Evolutionary conservation across 2,329 filamentous ascomycete species (phyloP).

Genomic region (Periconia sp.): DNA sequence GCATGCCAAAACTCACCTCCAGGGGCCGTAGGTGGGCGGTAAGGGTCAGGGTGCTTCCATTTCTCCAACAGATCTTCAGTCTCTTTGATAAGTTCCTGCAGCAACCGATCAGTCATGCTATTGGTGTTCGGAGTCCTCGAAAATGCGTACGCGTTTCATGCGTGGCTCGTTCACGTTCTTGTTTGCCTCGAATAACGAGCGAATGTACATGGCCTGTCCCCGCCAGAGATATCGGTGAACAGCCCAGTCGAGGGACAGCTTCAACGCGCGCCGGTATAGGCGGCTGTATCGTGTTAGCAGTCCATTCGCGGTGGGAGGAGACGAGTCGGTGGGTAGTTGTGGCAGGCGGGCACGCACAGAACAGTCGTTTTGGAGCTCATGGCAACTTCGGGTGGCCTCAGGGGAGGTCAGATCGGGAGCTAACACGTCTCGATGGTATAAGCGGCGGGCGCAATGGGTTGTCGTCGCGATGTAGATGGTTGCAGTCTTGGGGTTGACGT

Average conservation of each 20-base stretch:
- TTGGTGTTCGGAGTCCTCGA: neutral
- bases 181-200: constrained; percentile 93
- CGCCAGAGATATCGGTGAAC: constrained; percentile 93
- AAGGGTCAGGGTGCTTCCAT: constrained; percentile 98
- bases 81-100: constrained; percentile 78
- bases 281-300: constrained; percentile 50
- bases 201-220: constrained; percentile 93
- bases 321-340: constrained; percentile 8
- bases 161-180: constrained; percentile 79
- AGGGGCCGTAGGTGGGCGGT: constrained; percentile 83
- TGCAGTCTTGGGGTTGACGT: constrained; percentile 21
- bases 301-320: constrained; percentile 16
- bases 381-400: constrained; percentile 18
- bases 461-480: constrained; percentile 19
- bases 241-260: constrained; percentile 92
- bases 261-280: constrained; percentile 89
- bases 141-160: constrained; percentile 72
- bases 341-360: constrained; percentile 30
- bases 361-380: constrained; percentile 47
- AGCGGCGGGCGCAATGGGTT: constrained; percentile 32
- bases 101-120: constrained; percentile 19
- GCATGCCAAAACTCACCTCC: constrained; percentile 64
- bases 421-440: constrained; percentile 11
- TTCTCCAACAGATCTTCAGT: constrained; percentile 84
- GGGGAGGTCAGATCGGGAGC: constrained; percentile 10